Evolutionary conservation across 768 basidiomycete genomes (phyloP).

Genomic region (Hypsizygus marmoreus): DNA sequence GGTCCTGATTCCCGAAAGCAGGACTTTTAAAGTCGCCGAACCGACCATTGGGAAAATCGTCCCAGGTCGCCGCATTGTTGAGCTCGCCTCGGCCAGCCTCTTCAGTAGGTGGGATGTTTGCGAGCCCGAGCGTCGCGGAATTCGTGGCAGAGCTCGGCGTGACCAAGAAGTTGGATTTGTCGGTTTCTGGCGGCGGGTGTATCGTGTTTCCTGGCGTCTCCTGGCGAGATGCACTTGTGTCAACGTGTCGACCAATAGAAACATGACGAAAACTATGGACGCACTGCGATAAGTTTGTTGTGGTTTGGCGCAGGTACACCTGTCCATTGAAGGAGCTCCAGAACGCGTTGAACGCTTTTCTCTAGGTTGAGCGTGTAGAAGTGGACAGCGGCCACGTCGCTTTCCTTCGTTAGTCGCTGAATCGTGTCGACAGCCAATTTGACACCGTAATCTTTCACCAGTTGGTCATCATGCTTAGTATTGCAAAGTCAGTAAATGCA

Average conservation of each 20-base stretch:
- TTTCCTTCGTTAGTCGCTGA: constrained; percentile 51
- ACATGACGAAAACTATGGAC: constrained; percentile 2
- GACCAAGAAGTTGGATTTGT: constrained; percentile 47
- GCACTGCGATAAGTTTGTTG: constrained; percentile 72
- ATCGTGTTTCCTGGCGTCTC: constrained; percentile 40
- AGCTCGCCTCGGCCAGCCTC: constrained; percentile 74
- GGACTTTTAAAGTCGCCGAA: constrained; percentile 98
- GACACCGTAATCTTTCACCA: constrained; percentile 95
- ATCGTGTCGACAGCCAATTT: constrained; percentile 83
- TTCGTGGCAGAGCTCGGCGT: constrained; percentile 67
- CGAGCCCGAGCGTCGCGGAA: constrained; percentile 58
- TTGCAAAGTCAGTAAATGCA: constrained; percentile 1
- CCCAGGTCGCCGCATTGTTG: constrained; percentile 81
- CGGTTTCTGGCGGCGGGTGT: constrained; percentile 25
- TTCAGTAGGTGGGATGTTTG: constrained; percentile 48
- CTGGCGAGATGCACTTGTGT: constrained; percentile 6
- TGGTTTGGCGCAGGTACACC: constrained; percentile 40
- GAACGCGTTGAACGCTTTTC: constrained; percentile 85
- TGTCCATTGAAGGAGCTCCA: constrained; percentile 81
- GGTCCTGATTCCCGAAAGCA: constrained; percentile 83
- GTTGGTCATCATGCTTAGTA: constrained; percentile 83
- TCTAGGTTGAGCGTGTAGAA: constrained; percentile 98
- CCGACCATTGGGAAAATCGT: constrained; percentile 97
- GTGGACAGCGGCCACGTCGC: constrained; percentile 75
- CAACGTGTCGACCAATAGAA: neutral